Evolutionary conservation across 495 filamentous ascomycete species (phyloP).

Genomic region (Bryoglossum gracile): DNA sequence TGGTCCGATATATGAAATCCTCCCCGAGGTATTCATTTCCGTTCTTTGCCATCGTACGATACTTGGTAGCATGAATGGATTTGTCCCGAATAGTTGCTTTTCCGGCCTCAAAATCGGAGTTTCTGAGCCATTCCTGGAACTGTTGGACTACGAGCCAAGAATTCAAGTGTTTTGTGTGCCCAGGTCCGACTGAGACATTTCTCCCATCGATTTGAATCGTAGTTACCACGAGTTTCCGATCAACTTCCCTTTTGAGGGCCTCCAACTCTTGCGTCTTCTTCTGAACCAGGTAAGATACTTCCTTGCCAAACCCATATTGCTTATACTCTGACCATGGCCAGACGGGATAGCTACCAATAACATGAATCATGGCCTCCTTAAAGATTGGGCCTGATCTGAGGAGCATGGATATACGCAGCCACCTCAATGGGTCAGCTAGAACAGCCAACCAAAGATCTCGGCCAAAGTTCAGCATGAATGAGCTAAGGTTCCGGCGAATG

Average conservation of each 20-base stretch:
- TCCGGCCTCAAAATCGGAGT: neutral
- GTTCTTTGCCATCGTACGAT: slow-evolving; percentile 8
- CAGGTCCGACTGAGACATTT: neutral
- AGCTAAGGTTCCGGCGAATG: neutral
- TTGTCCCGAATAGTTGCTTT: neutral
- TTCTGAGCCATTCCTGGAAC: slow-evolving; percentile 10
- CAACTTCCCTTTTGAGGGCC: neutral
- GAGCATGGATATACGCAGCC: slow-evolving; percentile 6
- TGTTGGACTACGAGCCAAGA: slow-evolving; percentile 1
- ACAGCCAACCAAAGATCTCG: slow-evolving; percentile 11
- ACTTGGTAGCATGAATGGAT: neutral
- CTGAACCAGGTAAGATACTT: slow-evolving; percentile 3
- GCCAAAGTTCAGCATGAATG: slow-evolving; percentile 2
- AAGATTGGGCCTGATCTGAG: slow-evolving; percentile 13
- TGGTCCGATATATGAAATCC: neutral
- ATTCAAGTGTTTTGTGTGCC: neutral
- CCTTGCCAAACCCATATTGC: no score
- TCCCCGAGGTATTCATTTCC: slow-evolving; percentile 8
- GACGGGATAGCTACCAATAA: slow-evolving; percentile 7
- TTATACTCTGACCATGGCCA: neutral
- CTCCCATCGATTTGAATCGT: slow-evolving; percentile 3
- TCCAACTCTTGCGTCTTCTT: slow-evolving; percentile 3
- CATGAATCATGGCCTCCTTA: slow-evolving; percentile 18
- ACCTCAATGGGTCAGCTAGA: slow-evolving; percentile 9
- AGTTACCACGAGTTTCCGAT: neutral